Percentiles rank a stretch among this genome's conserved stretches.
Conservation (phyloP, 140 eudicot genomes). For the Senecio squalidus region DNA sequence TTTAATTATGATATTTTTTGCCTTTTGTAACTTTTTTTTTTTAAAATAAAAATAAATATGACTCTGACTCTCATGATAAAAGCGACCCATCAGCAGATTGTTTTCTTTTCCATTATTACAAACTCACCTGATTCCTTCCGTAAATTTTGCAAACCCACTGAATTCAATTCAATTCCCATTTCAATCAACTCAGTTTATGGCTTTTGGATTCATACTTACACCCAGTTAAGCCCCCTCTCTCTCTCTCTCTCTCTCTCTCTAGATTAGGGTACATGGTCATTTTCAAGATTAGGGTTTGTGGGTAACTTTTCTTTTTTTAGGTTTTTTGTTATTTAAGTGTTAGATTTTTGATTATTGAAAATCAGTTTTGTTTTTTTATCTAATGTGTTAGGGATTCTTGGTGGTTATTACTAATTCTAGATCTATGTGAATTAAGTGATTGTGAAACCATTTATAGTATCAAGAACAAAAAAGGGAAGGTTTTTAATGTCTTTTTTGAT, state of each 20-base stretch:
- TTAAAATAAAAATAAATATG: not conserved
- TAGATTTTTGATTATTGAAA: not conserved
- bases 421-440: not conserved
- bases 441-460: not conserved
- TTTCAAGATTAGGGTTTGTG: slow-evolving; percentile 1
- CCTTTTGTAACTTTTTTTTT: too few relatives aligned
- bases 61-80: slow-evolving; percentile 15
- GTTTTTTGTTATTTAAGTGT: not conserved
- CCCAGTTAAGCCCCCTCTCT: slow-evolving; percentile 1
- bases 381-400: not conserved
- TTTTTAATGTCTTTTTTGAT: not conserved
- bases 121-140: slow-evolving; percentile 3
- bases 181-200: not conserved
- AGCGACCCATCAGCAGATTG: slow-evolving; percentile 7
- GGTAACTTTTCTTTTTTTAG: not conserved
- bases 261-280: not conserved
- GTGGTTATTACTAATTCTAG: not conserved
- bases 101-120: slow-evolving; percentile 2
- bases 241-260: not conserved
- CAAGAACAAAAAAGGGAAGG: not conserved
- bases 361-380: not conserved
- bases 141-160: not conserved
- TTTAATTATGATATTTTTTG: not conserved
- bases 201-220: not conserved
- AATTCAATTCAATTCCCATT: not conserved